Evolutionary conservation across 306 rosid species (phyloP).

Genomic region (Cicer arietinum): DNA sequence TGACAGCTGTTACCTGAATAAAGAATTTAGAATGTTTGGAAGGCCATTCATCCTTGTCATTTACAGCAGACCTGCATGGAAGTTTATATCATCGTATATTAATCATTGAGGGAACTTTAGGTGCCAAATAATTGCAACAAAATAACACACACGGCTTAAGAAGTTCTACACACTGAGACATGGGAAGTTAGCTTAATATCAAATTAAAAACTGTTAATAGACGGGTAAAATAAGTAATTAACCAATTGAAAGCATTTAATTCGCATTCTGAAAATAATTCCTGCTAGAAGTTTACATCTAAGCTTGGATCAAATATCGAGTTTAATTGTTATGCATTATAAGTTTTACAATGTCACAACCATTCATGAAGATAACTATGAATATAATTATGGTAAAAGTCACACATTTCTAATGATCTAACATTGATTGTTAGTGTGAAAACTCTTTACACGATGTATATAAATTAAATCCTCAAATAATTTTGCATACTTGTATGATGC

Average conservation of each 20-base stretch:
- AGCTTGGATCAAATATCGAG: background rate
- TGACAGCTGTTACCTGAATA: conserved; percentile 62
- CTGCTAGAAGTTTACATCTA: background rate
- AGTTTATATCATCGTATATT: conserved; percentile 24
- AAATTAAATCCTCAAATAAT: too few species aligned
- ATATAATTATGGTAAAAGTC: too few species aligned
- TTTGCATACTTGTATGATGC: too few species aligned
- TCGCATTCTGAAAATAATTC: conserved; percentile 11
- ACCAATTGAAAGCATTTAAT: background rate
- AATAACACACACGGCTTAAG: conserved; percentile 22
- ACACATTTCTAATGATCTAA: too few species aligned
- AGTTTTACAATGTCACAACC: too few species aligned
- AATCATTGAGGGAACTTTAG: conserved; percentile 2
- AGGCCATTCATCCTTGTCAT: conserved; percentile 89
- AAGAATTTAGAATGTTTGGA: conserved; percentile 86
- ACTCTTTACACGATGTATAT: too few species aligned
- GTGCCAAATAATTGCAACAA: conserved; percentile 3
- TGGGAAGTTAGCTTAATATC: conserved; percentile 9
- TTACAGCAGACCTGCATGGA: conserved; percentile 80
- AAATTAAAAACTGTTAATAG: background rate
- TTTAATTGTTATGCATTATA: too few species aligned
- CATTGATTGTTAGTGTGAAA: too few species aligned
- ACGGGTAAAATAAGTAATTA: conserved; percentile 7
- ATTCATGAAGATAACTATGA: too few species aligned
- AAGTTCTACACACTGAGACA: conserved; percentile 12